A percentile compares a stretch with the other conserved stretches of the same genome.
Evolutionary conservation across 2,329 filamentous ascomycete species (phyloP).

Genomic region (Lecanosticta acicola): DNA sequence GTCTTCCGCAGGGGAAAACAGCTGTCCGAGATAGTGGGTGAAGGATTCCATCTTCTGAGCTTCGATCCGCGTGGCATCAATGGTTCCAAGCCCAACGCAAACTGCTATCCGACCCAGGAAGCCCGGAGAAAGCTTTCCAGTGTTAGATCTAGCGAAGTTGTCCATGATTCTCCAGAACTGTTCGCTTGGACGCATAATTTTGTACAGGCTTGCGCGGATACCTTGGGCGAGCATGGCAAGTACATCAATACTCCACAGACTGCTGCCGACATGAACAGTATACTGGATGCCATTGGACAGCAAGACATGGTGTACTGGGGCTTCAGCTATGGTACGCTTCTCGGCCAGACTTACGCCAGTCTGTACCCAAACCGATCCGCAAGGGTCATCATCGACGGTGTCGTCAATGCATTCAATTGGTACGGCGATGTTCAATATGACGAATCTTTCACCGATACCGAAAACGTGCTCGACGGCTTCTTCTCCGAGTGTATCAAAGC

Average conservation of each 20-base stretch:
- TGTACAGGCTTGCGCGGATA: constrained; percentile 18
- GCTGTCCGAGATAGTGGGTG: constrained; percentile 19
- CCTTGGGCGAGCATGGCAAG: constrained; percentile 17
- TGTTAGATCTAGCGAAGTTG: constrained; percentile 11
- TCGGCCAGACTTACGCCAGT: constrained; percentile 44
- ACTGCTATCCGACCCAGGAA: constrained; percentile 17
- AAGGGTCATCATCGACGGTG: constrained; percentile 41
- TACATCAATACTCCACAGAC: constrained; percentile 23
- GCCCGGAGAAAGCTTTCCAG: constrained; percentile 8
- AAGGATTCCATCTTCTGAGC: constrained; percentile 20
- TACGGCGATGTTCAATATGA: constrained; percentile 47
- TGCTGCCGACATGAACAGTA: constrained; percentile 23
- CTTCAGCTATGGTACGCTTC: constrained; percentile 41
- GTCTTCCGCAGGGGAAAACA: constrained; percentile 20
- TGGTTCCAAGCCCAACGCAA: constrained; percentile 15
- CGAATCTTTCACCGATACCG: constrained; percentile 48
- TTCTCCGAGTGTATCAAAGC: constrained; percentile 51
- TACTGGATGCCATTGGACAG: constrained; percentile 21
- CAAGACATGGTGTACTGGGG: constrained; percentile 38
- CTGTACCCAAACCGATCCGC: constrained; percentile 41
- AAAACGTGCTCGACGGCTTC: constrained; percentile 51
- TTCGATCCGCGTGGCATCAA: constrained; percentile 23
- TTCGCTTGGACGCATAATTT: constrained; percentile 20
- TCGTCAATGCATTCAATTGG: constrained; percentile 39
- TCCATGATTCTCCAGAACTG: constrained; percentile 19